Conservation (phyloP, 805 yeast genomes). For the Naumovozyma dairenensis region DNA sequence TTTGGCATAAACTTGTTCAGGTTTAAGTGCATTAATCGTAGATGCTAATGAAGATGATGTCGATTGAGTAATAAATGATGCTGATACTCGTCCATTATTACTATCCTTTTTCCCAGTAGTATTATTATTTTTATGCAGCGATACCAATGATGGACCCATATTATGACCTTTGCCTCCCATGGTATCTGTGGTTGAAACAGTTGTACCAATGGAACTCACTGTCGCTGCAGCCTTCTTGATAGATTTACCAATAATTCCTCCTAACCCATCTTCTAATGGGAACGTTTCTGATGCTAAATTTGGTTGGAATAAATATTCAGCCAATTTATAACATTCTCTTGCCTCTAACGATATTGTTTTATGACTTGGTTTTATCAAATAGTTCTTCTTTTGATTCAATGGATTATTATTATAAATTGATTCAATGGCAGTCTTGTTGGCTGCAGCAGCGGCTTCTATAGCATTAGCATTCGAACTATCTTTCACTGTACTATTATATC, state of each 20-base stretch:
- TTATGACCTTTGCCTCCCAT: constrained; percentile 6
- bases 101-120: background rate
- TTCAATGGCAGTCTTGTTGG: constrained; percentile 1
- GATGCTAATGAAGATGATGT: constrained; percentile 1
- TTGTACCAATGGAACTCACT: constrained; percentile 12
- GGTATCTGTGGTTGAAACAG: too few species aligned
- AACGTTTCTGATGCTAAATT: constrained; percentile 11
- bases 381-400: constrained; percentile 14
- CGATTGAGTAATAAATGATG: too few species aligned
- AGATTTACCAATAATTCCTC: constrained; percentile 19
- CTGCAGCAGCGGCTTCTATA: constrained; percentile 1
- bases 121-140: constrained; percentile 3
- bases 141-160: constrained; percentile 11
- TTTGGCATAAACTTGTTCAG: constrained; percentile 24
- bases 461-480: background rate
- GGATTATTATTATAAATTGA: constrained; percentile 13
- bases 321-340: constrained; percentile 18
- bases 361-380: constrained; percentile 9
- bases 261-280: constrained; percentile 18
- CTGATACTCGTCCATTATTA: background rate
- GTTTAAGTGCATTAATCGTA: constrained; percentile 12
- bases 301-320: constrained; percentile 26
- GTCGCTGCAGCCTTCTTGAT: constrained; percentile 23
- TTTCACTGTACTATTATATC: constrained; percentile 4
- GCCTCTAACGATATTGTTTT: constrained; percentile 18